These are phyloP conservation scores for Geum urbanum DNA, from an alignment of 306 rosid species.

Conservation along the genomic window DNA sequence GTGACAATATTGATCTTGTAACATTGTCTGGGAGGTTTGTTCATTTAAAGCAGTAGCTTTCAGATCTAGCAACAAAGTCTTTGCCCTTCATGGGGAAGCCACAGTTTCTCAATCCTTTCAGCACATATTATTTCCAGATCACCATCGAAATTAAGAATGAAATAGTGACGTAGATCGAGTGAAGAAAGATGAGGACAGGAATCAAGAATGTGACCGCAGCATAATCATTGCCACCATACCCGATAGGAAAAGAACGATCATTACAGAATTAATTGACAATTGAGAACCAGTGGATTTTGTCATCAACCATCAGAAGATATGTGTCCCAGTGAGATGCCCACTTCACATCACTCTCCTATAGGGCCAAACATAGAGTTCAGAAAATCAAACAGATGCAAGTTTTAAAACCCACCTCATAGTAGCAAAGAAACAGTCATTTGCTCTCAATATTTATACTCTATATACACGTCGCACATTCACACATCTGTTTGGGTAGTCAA, in stretches of 20 bases:
- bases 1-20: neutral
- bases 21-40: neutral
- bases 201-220: slow-evolving; percentile 95
- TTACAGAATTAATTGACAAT: slow-evolving; percentile 74
- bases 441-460: neutral
- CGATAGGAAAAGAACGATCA: slow-evolving; percentile 88
- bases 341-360: slow-evolving; percentile 81
- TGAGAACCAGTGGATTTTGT: slow-evolving; percentile 96
- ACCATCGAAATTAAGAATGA: neutral
- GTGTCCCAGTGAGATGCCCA: slow-evolving; percentile 99
- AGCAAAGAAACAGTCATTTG: neutral
- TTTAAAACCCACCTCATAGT: slow-evolving; percentile 10
- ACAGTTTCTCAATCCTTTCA: neutral
- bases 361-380: slow-evolving; percentile 9
- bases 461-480: too few species aligned
- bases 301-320: slow-evolving; percentile 92
- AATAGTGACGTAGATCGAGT: neutral
- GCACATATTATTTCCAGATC: neutral
- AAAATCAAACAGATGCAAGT: slow-evolving; percentile 8
- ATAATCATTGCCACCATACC: slow-evolving; percentile 98
- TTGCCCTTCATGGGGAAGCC: neutral
- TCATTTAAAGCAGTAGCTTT: neutral
- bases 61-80: neutral
- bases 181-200: too few species aligned
- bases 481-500: too few species aligned